Evolutionary conservation across 139 green algal genomes (phyloP), one percentile per base, ranked within the genome.

Genomic region (Volvox africanus): DNA sequence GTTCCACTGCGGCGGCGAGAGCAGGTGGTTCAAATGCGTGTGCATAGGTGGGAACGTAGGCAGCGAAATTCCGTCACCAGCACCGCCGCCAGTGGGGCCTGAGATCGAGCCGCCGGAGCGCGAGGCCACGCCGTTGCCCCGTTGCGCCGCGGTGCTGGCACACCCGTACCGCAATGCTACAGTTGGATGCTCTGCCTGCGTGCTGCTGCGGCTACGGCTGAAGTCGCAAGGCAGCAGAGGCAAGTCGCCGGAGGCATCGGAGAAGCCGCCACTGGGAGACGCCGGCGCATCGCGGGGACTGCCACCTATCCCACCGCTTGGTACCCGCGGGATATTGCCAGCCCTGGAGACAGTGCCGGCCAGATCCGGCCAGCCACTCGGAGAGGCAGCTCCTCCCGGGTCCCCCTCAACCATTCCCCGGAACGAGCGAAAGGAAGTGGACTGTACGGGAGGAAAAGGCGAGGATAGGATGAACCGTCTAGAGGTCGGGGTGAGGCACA

Each of bases 171-270:
- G 17, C 78, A 82, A 20, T 2, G 76, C 76, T 12, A 61, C 32
- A 1, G 76, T 20, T 21, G 84, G 67, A 28, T 73, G 69, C 69
- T 89, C 85, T 13, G 69, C 69, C 5, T 69, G 35, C 37, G 35
- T 82, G 85, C 85, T 89, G 69, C 44, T 75, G 37, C 32, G 65
- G 69, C 37, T 81, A 30, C 85, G 85, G 5, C 1, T 20, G 36
- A 89, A 69, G 26, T 81, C 82, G 22, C 62, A 36, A 9, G 50
- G 55, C 61, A 77, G 17, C 11, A 84, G 11, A 24, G 36, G 78
- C 20, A 67, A 18, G 78, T 84, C 75, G 35, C 18, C 78, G 36
- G 78, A 84, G 78, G 22, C 14, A 44, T 84, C 78, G 16, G 78
- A 82, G 76, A 20, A 55, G 75, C 32, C 78, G 78, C 22, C 36